These are phyloP conservation scores for Russula sp. DNA, from an alignment of 768 basidiomycete genomes.

Conservation along the genomic window DNA sequence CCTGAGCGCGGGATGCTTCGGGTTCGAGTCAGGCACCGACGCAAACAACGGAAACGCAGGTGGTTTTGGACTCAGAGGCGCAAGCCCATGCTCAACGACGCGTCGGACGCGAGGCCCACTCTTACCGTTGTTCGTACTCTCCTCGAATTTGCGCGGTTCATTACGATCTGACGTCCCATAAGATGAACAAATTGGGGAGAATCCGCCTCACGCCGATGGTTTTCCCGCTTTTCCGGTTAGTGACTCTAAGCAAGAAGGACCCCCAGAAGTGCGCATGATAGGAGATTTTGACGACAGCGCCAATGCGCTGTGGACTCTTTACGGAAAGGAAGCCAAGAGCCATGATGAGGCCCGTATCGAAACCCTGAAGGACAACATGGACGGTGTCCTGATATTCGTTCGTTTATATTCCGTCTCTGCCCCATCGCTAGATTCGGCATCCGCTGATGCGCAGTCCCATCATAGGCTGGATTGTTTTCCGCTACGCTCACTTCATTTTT, in stretches of 20 bases:
- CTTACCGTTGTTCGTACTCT: neutral
- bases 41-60: neutral
- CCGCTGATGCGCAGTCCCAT: neutral
- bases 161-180: neutral
- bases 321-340: constrained; percentile 39
- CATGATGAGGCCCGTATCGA: constrained; percentile 37
- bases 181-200: neutral
- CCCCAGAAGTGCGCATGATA: neutral
- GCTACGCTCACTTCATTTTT: constrained; percentile 1
- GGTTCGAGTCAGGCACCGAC: neutral
- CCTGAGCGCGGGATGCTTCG: neutral
- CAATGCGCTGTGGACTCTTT: constrained; percentile 42
- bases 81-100: neutral
- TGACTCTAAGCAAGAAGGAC: neutral
- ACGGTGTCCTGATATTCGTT: constrained; percentile 43
- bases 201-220: neutral
- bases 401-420: constrained; percentile 23
- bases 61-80: too few species aligned
- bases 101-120: neutral
- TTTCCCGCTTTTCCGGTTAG: neutral
- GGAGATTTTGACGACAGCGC: constrained; percentile 39
- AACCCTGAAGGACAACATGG: constrained; percentile 45
- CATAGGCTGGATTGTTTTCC: neutral
- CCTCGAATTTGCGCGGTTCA: neutral
- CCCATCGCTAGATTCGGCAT: neutral